Evolutionary conservation across 306 rosid genomes (phyloP).

Genomic region (Lathyrus aphaca): DNA sequence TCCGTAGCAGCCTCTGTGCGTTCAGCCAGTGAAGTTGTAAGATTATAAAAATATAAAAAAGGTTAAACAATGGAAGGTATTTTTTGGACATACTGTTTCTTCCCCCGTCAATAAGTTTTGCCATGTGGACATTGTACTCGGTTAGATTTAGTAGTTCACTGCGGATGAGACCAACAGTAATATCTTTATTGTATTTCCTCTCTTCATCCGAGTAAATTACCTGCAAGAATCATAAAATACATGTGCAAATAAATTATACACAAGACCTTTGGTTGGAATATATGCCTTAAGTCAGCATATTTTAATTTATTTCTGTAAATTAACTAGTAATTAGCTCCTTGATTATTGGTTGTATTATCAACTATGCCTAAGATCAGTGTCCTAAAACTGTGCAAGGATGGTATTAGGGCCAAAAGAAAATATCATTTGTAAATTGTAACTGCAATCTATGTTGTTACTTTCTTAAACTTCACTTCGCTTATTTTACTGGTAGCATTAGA

Average conservation of each 20-base stretch:
- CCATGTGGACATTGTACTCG: constrained; percentile 97
- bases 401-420: constrained; percentile 4
- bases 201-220: constrained; percentile 98
- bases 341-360: background rate
- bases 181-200: constrained; percentile 87
- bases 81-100: constrained; percentile 76
- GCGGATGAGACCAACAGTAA: constrained; percentile 81
- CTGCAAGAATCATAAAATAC: constrained; percentile 47
- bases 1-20: constrained; percentile 88
- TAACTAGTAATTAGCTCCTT: background rate
- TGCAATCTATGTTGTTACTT: constrained; percentile 1
- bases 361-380: constrained; percentile 12
- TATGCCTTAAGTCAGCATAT: background rate
- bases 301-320: constrained; percentile 5
- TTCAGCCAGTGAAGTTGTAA: constrained; percentile 39
- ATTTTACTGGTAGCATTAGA: constrained; percentile 2
- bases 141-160: constrained; percentile 92
- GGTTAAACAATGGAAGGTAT: constrained; percentile 1
- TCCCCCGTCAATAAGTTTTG: constrained; percentile 97
- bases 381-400: background rate
- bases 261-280: background rate
- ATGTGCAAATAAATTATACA: constrained; percentile 8
- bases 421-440: background rate
- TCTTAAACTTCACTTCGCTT: background rate
- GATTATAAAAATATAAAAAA: constrained; percentile 22